phyloP scores from a whole-genome alignment of 148 eudicot genomes.

The Rhododendron vialii region DNA sequence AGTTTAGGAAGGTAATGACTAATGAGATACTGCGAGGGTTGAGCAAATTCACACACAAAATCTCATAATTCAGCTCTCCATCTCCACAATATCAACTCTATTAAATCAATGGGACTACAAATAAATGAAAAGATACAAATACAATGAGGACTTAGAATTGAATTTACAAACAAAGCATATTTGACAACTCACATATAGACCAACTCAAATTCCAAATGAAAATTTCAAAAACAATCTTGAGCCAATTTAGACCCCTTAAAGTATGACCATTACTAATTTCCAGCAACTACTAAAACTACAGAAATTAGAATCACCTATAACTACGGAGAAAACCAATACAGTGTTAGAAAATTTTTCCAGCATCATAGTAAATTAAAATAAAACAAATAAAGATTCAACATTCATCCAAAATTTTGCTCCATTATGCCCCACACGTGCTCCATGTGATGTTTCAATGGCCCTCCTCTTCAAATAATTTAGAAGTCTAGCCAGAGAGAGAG shows the following conservation, averaged over 20 bases:
- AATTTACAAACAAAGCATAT: background rate
- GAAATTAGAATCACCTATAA: background rate
- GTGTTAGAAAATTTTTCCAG: background rate
- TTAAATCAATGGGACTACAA: background rate
- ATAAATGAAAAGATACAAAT: background rate
- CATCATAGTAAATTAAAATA: background rate
- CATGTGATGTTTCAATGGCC: background rate
- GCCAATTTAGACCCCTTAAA: background rate
- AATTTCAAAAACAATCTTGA: background rate
- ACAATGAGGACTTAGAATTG: background rate
- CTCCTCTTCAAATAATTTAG: background rate
- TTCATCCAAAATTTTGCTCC: background rate
- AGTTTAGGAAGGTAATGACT: background rate
- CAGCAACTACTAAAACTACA: background rate
- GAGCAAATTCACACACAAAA: background rate
- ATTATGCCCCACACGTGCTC: background rate
- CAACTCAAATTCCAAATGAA: background rate
- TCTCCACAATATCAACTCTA: background rate
- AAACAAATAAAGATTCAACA: background rate
- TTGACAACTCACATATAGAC: background rate
- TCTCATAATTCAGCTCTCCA: constrained; percentile 3
- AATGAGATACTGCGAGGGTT: background rate
- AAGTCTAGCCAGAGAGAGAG: background rate
- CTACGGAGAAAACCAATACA: background rate
- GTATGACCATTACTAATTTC: background rate